Base-by-base conservation (phyloP, 2,329 filamentous ascomycete species). In the Aspergillus hortae region DNA sequence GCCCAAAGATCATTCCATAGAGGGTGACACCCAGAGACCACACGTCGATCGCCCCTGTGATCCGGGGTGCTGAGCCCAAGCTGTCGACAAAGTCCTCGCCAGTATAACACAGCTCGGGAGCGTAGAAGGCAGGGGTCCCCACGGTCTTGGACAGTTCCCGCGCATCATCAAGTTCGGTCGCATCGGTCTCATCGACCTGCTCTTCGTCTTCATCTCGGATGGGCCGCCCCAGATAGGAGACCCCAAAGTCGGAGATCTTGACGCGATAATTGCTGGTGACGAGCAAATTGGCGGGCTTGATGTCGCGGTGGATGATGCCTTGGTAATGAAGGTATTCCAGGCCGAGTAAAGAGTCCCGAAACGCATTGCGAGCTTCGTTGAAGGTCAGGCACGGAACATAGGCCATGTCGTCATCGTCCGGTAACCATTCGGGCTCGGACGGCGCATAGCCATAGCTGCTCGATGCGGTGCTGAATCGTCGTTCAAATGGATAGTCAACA, bases 161-260 rank as follows among this genome's bases (percentile, higher is more conserved):
- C 56, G 95, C 92, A 67, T 96, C 90, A 61, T 96, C 92, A 53
- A 95, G 85, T 64, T 95, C 90, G 38, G 84, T 85, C 10, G 89
- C 88, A 68, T 96, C 92, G 0, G 87, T 89, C 67, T 95, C 89
- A 4, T 87, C 87, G 77, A 85, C 72, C 52, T 91, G 87, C 53
- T 90, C 87, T 35, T 85, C 81, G 62, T 95, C 90, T 48, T 88
- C 89, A 44, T 95, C 90, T 36, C 89, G 82, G 52, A 92, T 88
- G 1, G 90, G 90, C 46, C 90, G 85, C 25, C 94, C 94, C 56
- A 99, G 90, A 70, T 97, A 99, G 1, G 94, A 99, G 1, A 99
- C 94, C 30, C 94, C 94, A 75, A 99, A 99, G 67, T 99, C 94
- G 4, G 94, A 97, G 55, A 99, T 99, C 77, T 99, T 99, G 65